Evolutionary conservation across 2,329 filamentous ascomycete genomes (phyloP).

Genomic region (Blastomyces percursus): DNA sequence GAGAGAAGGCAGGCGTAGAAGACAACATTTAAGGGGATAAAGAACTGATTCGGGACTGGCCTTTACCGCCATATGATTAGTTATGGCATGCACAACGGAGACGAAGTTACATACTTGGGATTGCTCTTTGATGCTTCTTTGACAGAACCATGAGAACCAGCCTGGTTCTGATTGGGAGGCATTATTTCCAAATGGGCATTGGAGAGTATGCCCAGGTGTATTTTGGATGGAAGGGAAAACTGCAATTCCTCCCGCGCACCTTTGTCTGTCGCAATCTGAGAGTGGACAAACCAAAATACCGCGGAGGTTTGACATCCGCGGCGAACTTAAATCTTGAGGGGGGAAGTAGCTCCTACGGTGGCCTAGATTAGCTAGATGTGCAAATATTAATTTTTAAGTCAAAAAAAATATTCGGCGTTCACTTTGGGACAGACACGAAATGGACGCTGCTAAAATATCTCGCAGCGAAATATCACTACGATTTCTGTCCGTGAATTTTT

Average conservation of each 20-base stretch:
- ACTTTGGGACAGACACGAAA: neutral
- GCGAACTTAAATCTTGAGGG: too few relatives aligned
- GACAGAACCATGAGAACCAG: slow-evolving; percentile 1
- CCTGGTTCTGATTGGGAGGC: neutral
- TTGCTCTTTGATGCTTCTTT: neutral
- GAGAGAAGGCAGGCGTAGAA: slow-evolving; percentile 71
- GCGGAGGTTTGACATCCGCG: neutral
- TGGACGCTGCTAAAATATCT: neutral
- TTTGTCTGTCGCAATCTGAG: neutral
- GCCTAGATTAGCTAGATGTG: neutral
- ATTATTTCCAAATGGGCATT: neutral
- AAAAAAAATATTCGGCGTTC: neutral
- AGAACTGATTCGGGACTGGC: slow-evolving; percentile 39
- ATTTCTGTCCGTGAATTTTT: neutral
- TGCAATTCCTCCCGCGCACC: neutral
- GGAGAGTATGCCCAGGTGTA: neutral
- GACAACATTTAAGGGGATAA: slow-evolving; percentile 59
- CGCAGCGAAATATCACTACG: neutral
- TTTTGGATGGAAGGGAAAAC: neutral
- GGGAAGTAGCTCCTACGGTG: neutral
- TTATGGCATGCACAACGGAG: neutral
- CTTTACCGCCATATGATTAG: slow-evolving; percentile 14
- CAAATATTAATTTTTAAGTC: neutral
- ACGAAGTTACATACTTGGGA: neutral
- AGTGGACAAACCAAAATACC: neutral